Conservation (phyloP, 768 basidiomycete genomes). For the Butyriboletus loyo region DNA sequence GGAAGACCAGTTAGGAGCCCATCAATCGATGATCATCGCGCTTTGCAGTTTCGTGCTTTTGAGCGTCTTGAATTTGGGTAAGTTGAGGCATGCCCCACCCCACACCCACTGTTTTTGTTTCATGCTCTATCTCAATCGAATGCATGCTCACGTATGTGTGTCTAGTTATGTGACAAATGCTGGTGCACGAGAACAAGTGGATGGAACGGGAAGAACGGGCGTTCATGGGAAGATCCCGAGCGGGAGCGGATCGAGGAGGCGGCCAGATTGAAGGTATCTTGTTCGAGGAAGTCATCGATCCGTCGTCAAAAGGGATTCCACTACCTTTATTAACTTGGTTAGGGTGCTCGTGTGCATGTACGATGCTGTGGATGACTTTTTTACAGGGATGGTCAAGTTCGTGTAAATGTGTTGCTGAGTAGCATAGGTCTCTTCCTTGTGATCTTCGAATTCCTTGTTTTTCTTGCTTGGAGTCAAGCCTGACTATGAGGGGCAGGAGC, state of each 20-base stretch:
- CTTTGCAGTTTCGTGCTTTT: conserved; percentile 33
- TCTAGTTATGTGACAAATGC: conserved; percentile 41
- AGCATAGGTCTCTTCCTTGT: too few species aligned
- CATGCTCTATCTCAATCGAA: not conserved
- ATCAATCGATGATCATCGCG: conserved; percentile 57
- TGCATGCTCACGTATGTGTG: not conserved
- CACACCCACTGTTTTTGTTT: not conserved
- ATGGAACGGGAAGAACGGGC: conserved; percentile 49
- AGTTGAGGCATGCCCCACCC: conserved; percentile 2
- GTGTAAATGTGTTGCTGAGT: too few species aligned
- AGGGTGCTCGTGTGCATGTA: too few species aligned
- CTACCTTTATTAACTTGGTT: conserved; percentile 43
- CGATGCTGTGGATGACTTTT: not conserved
- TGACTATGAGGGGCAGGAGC: too few species aligned
- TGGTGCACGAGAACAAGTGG: conserved; percentile 50
- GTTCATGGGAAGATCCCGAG: conserved; percentile 42
- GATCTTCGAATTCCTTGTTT: too few species aligned
- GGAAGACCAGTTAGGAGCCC: conserved; percentile 57
- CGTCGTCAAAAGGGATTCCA: conserved; percentile 55
- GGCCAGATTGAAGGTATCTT: conserved; percentile 54
- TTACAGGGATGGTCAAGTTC: too few species aligned
- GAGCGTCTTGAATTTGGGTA: conserved; percentile 34
- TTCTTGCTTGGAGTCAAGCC: too few species aligned
- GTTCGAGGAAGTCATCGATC: conserved; percentile 58
- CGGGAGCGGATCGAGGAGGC: conserved; percentile 54